Evolutionary conservation across 768 basidiomycete genomes (phyloP).

Genomic region (Pisolithus marmoratus): DNA sequence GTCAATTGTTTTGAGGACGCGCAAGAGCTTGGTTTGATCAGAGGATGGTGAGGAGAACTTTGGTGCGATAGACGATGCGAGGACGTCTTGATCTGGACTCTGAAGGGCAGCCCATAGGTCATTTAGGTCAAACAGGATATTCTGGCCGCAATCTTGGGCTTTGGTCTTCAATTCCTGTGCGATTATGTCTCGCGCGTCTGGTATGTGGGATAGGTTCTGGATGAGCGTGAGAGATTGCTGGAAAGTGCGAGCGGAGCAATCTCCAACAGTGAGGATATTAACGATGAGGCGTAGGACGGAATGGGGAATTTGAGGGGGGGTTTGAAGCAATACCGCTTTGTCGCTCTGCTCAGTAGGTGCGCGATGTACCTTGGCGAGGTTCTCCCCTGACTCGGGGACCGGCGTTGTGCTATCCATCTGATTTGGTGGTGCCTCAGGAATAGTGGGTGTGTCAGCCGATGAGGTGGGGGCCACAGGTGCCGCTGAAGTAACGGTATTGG

Average conservation of each 20-base stretch:
- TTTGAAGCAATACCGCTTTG: constrained; percentile 51
- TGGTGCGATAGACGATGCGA: constrained; percentile 66
- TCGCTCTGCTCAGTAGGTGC: constrained; percentile 19
- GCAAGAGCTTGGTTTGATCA: constrained; percentile 90
- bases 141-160: constrained; percentile 83
- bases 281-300: constrained; percentile 85
- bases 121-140: constrained; percentile 69
- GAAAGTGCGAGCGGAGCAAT: constrained; percentile 96
- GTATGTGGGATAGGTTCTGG: constrained; percentile 84
- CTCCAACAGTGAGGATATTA: constrained; percentile 95
- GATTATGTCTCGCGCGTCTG: constrained; percentile 84
- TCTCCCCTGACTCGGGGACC: constrained; percentile 9
- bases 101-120: constrained; percentile 64
- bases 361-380: constrained; percentile 20
- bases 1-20: constrained; percentile 95
- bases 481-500: constrained; percentile 13
- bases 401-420: constrained; percentile 9
- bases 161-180: constrained; percentile 81
- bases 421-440: neutral
- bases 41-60: constrained; percentile 95
- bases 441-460: constrained; percentile 6
- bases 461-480: constrained; percentile 3
- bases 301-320: constrained; percentile 81
- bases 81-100: constrained; percentile 46
- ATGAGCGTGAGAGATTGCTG: constrained; percentile 88